A percentile compares a stretch with the other conserved stretches of the same genome.
Evolutionary conservation across 345 rosid genomes (phyloP).

Genomic region (Eutrema heterophyllum): DNA sequence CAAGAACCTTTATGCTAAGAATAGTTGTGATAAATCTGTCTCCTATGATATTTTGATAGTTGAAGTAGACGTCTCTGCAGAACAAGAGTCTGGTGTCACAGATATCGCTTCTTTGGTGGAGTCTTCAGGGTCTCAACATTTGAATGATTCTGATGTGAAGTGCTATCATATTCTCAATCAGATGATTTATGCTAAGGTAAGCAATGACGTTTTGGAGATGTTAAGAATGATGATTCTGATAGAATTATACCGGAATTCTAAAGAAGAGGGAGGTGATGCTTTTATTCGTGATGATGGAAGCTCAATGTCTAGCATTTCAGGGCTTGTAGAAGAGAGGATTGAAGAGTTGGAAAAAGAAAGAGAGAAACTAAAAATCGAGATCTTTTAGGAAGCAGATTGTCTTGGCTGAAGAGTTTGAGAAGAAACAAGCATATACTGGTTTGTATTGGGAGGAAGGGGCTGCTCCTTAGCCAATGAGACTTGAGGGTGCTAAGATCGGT

Average conservation of each 20-base stretch:
- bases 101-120: conserved; percentile 24
- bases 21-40: background rate
- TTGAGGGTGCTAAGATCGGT: conserved; percentile 88
- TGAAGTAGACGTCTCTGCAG: background rate
- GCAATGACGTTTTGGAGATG: conserved; percentile 15
- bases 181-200: conserved; percentile 30
- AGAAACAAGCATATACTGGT: conserved; percentile 87
- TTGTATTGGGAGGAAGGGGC: conserved; percentile 98
- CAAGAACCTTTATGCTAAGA: no score
- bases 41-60: background rate
- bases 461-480: conserved; percentile 99
- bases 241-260: conserved; percentile 8
- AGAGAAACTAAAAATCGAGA: conserved; percentile 39
- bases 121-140: conserved; percentile 16
- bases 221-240: conserved; percentile 31
- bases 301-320: conserved; percentile 56
- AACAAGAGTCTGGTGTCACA: background rate
- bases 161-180: conserved; percentile 7
- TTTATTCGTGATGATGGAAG: conserved; percentile 37
- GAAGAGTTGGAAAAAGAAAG: conserved; percentile 64
- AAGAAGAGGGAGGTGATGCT: conserved; percentile 33
- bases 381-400: conserved; percentile 69
- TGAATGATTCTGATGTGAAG: conserved; percentile 28
- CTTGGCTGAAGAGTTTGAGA: conserved; percentile 92
- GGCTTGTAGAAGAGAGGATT: conserved; percentile 82